These are phyloP conservation scores for Diaporthe aspalathi DNA, from an alignment of 2,329 filamentous ascomycete genomes.

Conservation along the genomic window DNA sequence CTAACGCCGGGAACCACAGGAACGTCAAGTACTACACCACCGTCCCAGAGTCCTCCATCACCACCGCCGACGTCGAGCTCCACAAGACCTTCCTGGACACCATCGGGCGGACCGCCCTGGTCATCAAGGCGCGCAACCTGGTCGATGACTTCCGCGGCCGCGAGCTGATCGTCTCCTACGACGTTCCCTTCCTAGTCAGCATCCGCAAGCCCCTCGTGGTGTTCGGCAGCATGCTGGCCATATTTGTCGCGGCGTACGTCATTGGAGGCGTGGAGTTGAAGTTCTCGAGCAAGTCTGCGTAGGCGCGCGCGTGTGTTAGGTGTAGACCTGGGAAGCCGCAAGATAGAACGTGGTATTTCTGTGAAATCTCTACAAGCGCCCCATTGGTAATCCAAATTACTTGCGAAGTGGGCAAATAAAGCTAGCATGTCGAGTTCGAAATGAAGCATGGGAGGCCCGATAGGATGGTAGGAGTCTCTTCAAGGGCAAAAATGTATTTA, in stretches of 20 bases:
- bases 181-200: constrained; percentile 78
- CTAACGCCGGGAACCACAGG: constrained; percentile 64
- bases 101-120: constrained; percentile 83
- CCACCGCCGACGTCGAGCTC: constrained; percentile 68
- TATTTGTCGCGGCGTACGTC: constrained; percentile 81
- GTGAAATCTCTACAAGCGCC: not conserved
- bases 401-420: not conserved
- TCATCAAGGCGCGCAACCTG: constrained; percentile 84
- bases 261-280: constrained; percentile 84
- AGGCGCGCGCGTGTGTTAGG: not conserved
- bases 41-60: constrained; percentile 73
- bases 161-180: constrained; percentile 87
- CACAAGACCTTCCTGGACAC: constrained; percentile 96
- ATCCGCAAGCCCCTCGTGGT: constrained; percentile 90
- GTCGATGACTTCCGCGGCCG: constrained; percentile 91
- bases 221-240: constrained; percentile 76
- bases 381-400: not conserved
- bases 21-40: constrained; percentile 83
- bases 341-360: constrained; percentile 8
- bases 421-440: not conserved
- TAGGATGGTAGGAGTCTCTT: constrained; percentile 7
- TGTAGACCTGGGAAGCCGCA: constrained; percentile 41
- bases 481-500: constrained; percentile 20
- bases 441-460: constrained; percentile 14
- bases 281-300: constrained; percentile 64